Conservation (phyloP, 2,329 filamentous ascomycete species). For the Ophiostoma perfectum region DNA sequence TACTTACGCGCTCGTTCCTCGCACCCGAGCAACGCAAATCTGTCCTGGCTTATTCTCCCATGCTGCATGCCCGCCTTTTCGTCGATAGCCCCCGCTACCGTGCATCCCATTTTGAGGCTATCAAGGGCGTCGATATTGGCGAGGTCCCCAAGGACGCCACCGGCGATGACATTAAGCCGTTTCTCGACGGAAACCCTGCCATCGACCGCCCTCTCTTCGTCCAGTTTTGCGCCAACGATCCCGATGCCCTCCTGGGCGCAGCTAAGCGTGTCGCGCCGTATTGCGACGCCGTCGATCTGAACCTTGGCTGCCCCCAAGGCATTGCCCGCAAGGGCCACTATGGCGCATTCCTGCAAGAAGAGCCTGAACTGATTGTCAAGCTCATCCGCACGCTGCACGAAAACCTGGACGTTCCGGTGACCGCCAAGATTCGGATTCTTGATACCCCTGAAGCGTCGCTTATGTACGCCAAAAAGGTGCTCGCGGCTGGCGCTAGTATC, state of each 20-base stretch:
- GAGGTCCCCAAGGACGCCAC: slow-evolving; percentile 31
- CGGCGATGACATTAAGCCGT: slow-evolving; percentile 28
- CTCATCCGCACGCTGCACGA: slow-evolving; percentile 79
- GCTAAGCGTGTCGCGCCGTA: slow-evolving; percentile 74
- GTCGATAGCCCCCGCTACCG: slow-evolving; percentile 71
- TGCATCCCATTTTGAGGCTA: slow-evolving; percentile 72
- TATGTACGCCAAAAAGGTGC: slow-evolving; percentile 80
- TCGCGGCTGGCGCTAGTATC: slow-evolving; percentile 84
- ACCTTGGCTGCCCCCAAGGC: slow-evolving; percentile 91
- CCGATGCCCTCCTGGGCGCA: slow-evolving; percentile 71
- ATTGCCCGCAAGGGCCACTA: slow-evolving; percentile 90
- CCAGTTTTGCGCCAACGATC: slow-evolving; percentile 91
- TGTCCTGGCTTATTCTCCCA: slow-evolving; percentile 86
- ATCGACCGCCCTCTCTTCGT: slow-evolving; percentile 88
- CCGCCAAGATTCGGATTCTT: slow-evolving; percentile 87
- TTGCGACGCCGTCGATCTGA: slow-evolving; percentile 93
- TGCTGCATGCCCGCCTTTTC: slow-evolving; percentile 92
- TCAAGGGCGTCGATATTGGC: slow-evolving; percentile 23
- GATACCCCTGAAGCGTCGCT: slow-evolving; percentile 83
- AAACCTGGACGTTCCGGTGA: slow-evolving; percentile 75
- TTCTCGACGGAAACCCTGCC: slow-evolving; percentile 76
- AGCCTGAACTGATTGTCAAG: slow-evolving; percentile 75
- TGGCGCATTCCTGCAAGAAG: slow-evolving; percentile 90
- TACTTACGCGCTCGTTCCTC: slow-evolving; percentile 91
- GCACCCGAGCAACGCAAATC: slow-evolving; percentile 56